Conservation (phyloP, 805 yeast species). For the Saccharomycopsis sp. region DNA sequence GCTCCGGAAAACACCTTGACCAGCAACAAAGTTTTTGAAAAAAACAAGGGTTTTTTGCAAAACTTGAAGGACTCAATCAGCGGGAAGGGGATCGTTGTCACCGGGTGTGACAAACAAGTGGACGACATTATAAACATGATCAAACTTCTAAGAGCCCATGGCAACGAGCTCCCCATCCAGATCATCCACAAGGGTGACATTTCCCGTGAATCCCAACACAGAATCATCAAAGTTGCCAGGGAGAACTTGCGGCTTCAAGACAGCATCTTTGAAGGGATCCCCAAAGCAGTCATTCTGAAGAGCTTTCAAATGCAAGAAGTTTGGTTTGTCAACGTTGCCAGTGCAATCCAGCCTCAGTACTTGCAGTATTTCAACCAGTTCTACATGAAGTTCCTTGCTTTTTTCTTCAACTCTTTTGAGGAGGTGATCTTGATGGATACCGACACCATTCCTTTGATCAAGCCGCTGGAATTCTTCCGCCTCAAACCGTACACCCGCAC, state of each 20-base stretch:
- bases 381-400: slow-evolving; percentile 41
- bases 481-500: slow-evolving; percentile 27
- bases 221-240: slow-evolving; percentile 30
- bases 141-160: slow-evolving; percentile 32
- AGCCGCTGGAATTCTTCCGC: slow-evolving; percentile 30
- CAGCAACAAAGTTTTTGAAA: slow-evolving; percentile 10
- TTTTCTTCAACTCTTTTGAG: slow-evolving; percentile 39
- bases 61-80: slow-evolving; percentile 26
- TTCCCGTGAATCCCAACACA: slow-evolving; percentile 28
- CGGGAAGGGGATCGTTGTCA: slow-evolving; percentile 33
- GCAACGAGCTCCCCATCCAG: slow-evolving; percentile 33
- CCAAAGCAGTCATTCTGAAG: slow-evolving; percentile 21
- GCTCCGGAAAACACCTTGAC: slow-evolving; percentile 22
- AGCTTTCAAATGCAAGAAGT: slow-evolving; percentile 29
- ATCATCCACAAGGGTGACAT: slow-evolving; percentile 33
- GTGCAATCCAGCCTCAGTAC: slow-evolving; percentile 22
- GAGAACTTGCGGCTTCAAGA: slow-evolving; percentile 18
- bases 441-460: slow-evolving; percentile 38
- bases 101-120: slow-evolving; percentile 29
- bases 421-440: slow-evolving; percentile 44
- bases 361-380: slow-evolving; percentile 29
- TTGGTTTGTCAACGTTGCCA: slow-evolving; percentile 32
- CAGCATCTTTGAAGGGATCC: slow-evolving; percentile 22
- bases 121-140: slow-evolving; percentile 31
- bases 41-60: slow-evolving; percentile 19